Conservation (phyloP, 2,329 filamentous ascomycete genomes). For the Metarhizium album region DNA sequence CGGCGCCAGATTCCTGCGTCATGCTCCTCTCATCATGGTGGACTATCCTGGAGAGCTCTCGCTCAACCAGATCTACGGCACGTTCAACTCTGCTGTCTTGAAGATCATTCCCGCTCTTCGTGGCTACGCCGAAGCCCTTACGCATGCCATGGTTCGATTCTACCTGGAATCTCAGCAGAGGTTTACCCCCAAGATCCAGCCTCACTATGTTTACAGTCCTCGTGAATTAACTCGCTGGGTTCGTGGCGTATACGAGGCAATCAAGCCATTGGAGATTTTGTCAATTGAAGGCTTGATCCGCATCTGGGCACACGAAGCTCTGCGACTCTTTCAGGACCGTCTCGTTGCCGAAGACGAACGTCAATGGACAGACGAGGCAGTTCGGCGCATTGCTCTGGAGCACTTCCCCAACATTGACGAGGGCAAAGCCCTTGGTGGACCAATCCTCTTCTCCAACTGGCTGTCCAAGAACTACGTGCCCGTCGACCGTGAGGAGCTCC, state of each 20-base stretch:
- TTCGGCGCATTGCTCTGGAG: constrained; percentile 76
- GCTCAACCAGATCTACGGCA: constrained; percentile 94
- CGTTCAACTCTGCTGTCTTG: constrained; percentile 90
- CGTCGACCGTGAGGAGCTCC: constrained; percentile 86
- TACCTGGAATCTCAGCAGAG: constrained; percentile 89
- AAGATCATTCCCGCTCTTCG: constrained; percentile 95
- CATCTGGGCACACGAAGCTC: constrained; percentile 96
- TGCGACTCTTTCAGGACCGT: constrained; percentile 94
- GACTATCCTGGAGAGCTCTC: constrained; percentile 96
- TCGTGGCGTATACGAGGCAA: constrained; percentile 92
- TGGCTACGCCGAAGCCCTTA: constrained; percentile 87
- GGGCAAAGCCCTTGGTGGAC: constrained; percentile 75
- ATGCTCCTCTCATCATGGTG: constrained; percentile 98
- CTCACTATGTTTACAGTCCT: constrained; percentile 98
- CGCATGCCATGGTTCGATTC: constrained; percentile 93
- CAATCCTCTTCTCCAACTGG: constrained; percentile 99
- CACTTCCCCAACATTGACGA: constrained; percentile 95
- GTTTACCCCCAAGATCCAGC: constrained; percentile 94
- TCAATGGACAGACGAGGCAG: constrained; percentile 85
- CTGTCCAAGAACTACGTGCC: constrained; percentile 97
- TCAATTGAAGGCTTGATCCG: constrained; percentile 84
- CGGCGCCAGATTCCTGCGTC: constrained; percentile 84
- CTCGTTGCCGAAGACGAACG: constrained; percentile 90
- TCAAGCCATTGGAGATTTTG: constrained; percentile 79
- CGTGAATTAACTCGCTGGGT: constrained; percentile 98